These are phyloP conservation scores for Vaucheria bursata DNA, from an alignment of 352 stramenopile genomes.

Conservation along the genomic window DNA sequence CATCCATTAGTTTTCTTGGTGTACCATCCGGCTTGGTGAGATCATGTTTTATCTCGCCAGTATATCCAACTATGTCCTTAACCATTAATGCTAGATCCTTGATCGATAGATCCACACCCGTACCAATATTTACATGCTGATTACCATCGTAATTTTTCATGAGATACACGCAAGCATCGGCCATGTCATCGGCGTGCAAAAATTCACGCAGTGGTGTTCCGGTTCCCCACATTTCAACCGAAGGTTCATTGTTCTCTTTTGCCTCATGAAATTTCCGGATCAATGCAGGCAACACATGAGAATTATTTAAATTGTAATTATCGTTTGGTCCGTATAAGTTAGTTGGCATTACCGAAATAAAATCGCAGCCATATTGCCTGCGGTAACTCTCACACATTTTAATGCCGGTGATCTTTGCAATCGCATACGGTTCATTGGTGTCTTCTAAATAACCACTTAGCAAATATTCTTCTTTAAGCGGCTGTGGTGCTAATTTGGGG, in stretches of 20 bases:
- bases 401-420: background rate
- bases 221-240: background rate
- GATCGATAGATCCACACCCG: background rate
- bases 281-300: background rate
- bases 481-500: background rate
- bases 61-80: background rate
- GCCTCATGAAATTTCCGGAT: background rate
- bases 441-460: background rate
- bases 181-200: background rate
- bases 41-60: background rate
- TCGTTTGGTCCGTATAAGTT: background rate
- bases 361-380: background rate
- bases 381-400: background rate
- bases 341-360: background rate
- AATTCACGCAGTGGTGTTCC: background rate
- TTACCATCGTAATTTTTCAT: background rate
- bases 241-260: too few species aligned
- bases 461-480: background rate
- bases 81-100: background rate
- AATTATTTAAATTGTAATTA: background rate
- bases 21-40: background rate
- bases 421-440: background rate
- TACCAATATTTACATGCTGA: background rate
- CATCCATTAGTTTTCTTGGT: background rate
- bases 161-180: background rate